Evolutionary conservation across 2,329 filamentous ascomycete species (phyloP).

Genomic region (Macrophomina phaseolina): DNA sequence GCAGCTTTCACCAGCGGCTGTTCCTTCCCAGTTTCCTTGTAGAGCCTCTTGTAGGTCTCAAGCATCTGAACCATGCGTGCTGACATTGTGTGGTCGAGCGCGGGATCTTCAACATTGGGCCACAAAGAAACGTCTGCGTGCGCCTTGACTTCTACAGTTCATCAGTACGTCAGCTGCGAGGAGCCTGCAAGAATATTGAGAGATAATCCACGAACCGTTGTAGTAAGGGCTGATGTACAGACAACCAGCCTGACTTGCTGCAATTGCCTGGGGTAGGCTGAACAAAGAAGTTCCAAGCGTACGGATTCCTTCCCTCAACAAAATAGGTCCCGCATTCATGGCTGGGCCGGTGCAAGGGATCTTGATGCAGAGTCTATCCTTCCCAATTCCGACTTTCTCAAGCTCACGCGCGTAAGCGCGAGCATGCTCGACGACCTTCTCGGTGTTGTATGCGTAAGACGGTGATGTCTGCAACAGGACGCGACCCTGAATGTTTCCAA

Average conservation of each 20-base stretch:
- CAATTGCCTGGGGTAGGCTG: conserved; percentile 56
- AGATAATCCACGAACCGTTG: conserved; percentile 44
- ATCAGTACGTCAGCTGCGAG: neutral
- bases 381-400: conserved; percentile 50
- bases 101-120: conserved; percentile 56
- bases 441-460: conserved; percentile 53
- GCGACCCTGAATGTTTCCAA: conserved; percentile 54
- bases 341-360: conserved; percentile 57
- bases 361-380: conserved; percentile 59
- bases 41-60: conserved; percentile 54
- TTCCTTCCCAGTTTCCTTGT: conserved; percentile 54
- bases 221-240: conserved; percentile 59
- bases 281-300: conserved; percentile 58
- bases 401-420: conserved; percentile 56
- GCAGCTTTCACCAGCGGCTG: conserved; percentile 58
- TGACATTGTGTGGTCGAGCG: conserved; percentile 55
- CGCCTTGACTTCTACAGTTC: conserved; percentile 48
- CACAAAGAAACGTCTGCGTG: conserved; percentile 53
- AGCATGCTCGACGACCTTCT: conserved; percentile 54
- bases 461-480: conserved; percentile 57
- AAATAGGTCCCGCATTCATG: conserved; percentile 52
- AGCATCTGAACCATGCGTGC: conserved; percentile 56
- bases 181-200: neutral
- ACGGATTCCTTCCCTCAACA: conserved; percentile 53
- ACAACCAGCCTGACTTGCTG: conserved; percentile 55